Evolutionary conservation across 2,329 filamentous ascomycete genomes (phyloP), one percentile per base, ranked within the genome.

Genomic region (Penicillium paneum): DNA sequence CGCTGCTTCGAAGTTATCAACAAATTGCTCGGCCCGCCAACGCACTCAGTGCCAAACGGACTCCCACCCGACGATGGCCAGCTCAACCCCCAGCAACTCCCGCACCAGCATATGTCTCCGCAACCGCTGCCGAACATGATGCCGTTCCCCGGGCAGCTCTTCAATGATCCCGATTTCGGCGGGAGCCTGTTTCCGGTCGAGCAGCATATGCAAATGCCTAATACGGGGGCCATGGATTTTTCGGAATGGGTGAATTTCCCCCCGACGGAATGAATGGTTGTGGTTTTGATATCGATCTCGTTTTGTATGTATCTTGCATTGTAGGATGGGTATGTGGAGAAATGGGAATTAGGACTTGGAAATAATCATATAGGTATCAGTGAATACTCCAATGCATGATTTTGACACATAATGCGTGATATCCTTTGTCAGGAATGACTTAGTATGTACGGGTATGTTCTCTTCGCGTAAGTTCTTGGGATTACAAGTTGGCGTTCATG

Each of bases 1-100:
- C 71, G 73, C 31, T 76, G 73, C 49, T 62, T 73, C 13, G 70
- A 74, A 36, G 71, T 75, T 6, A 67, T 76, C 31, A 70, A 75
- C 39, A 63, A 70, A 29, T 67, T 76, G 29, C 68, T 65, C 4
- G 55, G 71, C 47, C 69, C 73, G 6, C 68, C 73, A 8, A 53
- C 67, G 6, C 24, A 34, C 48, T 1, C 49, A 11, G 36, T 21
- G 15, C 36, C 36, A 21, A 24, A 41, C 1, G 29, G 24, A n/a
- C 38, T 47, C 8, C 45, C 39, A 32, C 21, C 13, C 5, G 32
- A 41, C 0, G 41, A 12, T 15, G 54, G 41, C 21, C 40, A 56
- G 24, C 35, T 46, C 24, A 48, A 60, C n/a, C 59, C 56, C 8
- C 49, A 55, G 19, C 54, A 38, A 13, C 43, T 51, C 26, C 53